Evolutionary conservation across 2,329 filamentous ascomycete genomes (phyloP), one percentile per base, ranked within the genome.

Genomic region (Ophiobolus disseminans): DNA sequence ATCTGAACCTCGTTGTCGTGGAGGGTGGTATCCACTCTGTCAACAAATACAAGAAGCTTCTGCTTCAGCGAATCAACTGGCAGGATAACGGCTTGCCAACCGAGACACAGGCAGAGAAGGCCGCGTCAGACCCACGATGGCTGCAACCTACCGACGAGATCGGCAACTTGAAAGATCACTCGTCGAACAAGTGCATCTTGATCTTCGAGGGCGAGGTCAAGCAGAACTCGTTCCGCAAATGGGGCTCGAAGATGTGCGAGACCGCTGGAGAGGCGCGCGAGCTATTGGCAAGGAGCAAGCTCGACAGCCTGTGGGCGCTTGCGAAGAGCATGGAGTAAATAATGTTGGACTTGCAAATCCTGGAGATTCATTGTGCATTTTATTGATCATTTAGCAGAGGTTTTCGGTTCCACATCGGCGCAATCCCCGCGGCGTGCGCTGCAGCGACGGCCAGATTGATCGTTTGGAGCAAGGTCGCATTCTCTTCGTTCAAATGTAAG

Each of bases 1-100:
- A 87, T 57, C 87, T 96, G 74, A 95, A 89, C 68, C 76, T 99
- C 3, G 85, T 99, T 13, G 85, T 99, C 55, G 91, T 96, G 1
- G 95, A 99, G 72, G 94, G 93, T 25, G 94, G 94, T 30, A 80
- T 86, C 50, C 87, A 94, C 76, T 89, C 88, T 50, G 88, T 94
- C 69, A 86, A 85, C 42, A 87, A 87, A 55, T 97, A 93, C 79
- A 91, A 89, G 72, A 97, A 96, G 72, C 81, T 99, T 22, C 92
- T 99, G 90, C 80, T 95, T 34, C 87, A 93, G 61, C 91, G 94
- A 38, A 91, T 97, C 66, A 88, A 96, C 72, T 99, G 95, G 94
- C 89, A 88, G 2, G 92, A 97, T 69, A 96, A 96, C 62, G 82
- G 85, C 0, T 86, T 86, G 2, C 87, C 91, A 0, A 80, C 85